Conservation (phyloP, 441 rosid species). For the Adansonia gregorii region DNA sequence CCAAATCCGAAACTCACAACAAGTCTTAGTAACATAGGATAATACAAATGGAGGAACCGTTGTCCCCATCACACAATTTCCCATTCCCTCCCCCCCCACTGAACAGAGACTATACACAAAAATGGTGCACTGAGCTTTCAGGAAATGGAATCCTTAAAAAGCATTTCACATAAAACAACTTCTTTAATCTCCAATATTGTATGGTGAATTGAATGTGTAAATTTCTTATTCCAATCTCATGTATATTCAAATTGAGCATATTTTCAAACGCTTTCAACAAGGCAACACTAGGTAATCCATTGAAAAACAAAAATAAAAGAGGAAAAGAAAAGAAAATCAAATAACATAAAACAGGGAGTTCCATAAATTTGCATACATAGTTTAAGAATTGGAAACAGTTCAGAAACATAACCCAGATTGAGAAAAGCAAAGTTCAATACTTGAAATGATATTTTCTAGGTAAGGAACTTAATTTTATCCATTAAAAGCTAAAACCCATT, state of each 20-base stretch:
- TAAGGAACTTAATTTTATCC: background rate
- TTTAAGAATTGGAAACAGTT: background rate
- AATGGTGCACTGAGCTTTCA: background rate
- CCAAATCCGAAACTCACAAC: too few relatives aligned
- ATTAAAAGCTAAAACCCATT: slow-evolving; percentile 7
- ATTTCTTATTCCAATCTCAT: slow-evolving; percentile 1
- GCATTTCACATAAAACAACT: background rate
- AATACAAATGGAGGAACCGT: background rate
- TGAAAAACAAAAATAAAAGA: background rate
- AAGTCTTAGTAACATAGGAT: too few relatives aligned
- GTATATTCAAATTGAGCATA: background rate
- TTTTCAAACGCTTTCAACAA: background rate
- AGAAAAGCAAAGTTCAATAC: background rate
- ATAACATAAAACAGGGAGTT: background rate
- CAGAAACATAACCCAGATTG: background rate
- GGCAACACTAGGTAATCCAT: background rate
- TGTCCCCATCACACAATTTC: background rate
- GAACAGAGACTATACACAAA: background rate
- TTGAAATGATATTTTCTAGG: slow-evolving; percentile 8
- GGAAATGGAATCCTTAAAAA: background rate
- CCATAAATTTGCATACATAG: background rate
- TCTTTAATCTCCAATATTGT: background rate
- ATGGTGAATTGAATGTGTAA: background rate
- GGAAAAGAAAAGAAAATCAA: background rate
- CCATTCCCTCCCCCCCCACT: too few relatives aligned